A percentile compares a stretch with the other conserved stretches of the same genome.
Conservation (phyloP, 2,329 filamentous ascomycete genomes). For the Neopestalotiopsis sp. region DNA sequence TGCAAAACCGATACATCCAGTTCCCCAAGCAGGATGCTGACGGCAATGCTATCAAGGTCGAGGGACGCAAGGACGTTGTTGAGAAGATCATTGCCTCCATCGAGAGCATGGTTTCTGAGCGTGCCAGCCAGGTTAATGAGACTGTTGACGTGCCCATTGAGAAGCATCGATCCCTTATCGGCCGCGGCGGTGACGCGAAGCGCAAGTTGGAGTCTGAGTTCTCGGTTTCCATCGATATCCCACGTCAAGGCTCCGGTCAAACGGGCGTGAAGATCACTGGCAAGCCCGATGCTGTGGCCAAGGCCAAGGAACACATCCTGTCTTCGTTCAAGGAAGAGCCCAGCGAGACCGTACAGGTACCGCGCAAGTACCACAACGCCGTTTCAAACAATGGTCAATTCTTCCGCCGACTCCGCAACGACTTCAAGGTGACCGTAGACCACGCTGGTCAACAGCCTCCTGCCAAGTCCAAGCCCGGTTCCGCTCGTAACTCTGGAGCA, state of each 20-base stretch:
- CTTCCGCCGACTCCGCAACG: conserved; percentile 87
- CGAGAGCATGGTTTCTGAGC: conserved; percentile 79
- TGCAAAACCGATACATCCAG: conserved; percentile 87
- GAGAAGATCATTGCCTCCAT: conserved; percentile 88
- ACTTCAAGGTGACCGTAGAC: conserved; percentile 89
- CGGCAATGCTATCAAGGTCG: conserved; percentile 84
- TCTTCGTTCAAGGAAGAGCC: conserved; percentile 83
- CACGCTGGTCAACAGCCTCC: conserved; percentile 84
- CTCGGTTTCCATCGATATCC: conserved; percentile 86
- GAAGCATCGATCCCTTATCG: conserved; percentile 91
- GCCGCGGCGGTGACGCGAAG: conserved; percentile 87
- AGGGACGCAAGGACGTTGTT: conserved; percentile 83
- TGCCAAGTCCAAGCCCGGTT: conserved; percentile 63
- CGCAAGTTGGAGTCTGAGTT: conserved; percentile 86
- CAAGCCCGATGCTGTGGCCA: conserved; percentile 76
- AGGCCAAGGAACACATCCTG: conserved; percentile 85
- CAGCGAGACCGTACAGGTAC: conserved; percentile 85
- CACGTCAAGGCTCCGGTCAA: conserved; percentile 83
- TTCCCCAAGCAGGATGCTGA: conserved; percentile 90
- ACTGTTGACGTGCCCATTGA: conserved; percentile 82
- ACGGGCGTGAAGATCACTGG: conserved; percentile 89
- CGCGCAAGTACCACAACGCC: conserved; percentile 80
- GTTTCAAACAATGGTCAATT: conserved; percentile 90
- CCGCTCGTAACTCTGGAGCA: conserved; percentile 62
- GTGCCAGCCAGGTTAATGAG: conserved; percentile 82